A percentile compares a stretch with the other conserved stretches of the same genome.
phyloP scores from a whole-genome alignment of 2,329 filamentous ascomycete genomes.

The Tolypocladium capitatum region DNA sequence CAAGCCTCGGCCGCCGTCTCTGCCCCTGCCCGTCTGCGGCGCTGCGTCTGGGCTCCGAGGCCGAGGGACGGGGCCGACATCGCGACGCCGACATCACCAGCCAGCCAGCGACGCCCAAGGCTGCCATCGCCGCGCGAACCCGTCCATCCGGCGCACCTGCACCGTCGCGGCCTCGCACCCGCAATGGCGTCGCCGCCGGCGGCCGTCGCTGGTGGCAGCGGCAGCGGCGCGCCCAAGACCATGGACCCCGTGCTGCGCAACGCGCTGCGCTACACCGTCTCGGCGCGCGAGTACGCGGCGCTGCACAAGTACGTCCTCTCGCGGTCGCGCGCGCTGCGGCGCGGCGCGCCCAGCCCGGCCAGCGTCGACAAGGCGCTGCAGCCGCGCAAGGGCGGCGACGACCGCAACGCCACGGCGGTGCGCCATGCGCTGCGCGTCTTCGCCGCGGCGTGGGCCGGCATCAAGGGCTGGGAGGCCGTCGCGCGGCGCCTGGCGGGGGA shows the following conservation, averaged over 20 bases:
- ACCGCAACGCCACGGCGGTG: slow-evolving; percentile 58
- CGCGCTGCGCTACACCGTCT: slow-evolving; percentile 75
- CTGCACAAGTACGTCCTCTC: slow-evolving; percentile 76
- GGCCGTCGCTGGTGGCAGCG: background rate
- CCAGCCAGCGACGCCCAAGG: background rate
- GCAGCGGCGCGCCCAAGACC: slow-evolving; percentile 9
- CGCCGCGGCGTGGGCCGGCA: slow-evolving; percentile 43
- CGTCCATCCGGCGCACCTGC: background rate
- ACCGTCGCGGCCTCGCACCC: background rate
- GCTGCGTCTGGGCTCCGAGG: background rate
- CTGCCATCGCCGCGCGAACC: background rate
- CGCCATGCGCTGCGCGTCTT: slow-evolving; percentile 62
- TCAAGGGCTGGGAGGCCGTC: slow-evolving; percentile 49
- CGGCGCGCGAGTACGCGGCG: slow-evolving; percentile 70
- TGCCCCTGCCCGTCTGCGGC: background rate
- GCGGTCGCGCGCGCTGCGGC: slow-evolving; percentile 46
- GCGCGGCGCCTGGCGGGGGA: slow-evolving; percentile 29
- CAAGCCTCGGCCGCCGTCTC: background rate
- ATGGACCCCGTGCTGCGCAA: slow-evolving; percentile 68
- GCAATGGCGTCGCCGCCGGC: background rate
- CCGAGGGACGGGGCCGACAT: too few species aligned
- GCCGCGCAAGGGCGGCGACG: slow-evolving; percentile 30
- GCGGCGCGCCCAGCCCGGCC: slow-evolving; percentile 40
- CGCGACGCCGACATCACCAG: background rate
- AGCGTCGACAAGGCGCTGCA: slow-evolving; percentile 32